These are phyloP conservation scores for Fragaria iinumae DNA, from an alignment of 306 rosid genomes.

Conservation along the genomic window DNA sequence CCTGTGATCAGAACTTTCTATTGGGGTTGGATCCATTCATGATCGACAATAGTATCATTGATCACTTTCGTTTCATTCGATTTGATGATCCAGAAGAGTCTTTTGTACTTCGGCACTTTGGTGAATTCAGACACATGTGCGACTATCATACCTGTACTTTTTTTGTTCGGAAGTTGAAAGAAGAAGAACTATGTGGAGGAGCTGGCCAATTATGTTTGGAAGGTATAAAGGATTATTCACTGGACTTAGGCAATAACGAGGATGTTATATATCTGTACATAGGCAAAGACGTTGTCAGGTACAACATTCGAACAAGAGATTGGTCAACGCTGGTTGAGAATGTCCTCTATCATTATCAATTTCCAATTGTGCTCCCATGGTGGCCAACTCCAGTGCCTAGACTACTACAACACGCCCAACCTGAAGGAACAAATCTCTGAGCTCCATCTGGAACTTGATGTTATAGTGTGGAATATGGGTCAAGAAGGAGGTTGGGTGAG, in stretches of 20 bases:
- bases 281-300: neutral
- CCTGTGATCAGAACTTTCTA: no score
- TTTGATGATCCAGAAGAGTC: neutral
- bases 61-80: neutral
- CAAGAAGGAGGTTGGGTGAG: no score
- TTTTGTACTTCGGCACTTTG: neutral
- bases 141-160: neutral
- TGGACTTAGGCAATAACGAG: neutral
- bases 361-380: neutral
- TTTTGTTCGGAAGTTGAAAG: neutral
- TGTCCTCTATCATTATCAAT: neutral
- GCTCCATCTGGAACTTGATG: neutral
- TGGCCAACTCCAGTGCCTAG: constrained; percentile 5
- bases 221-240: neutral
- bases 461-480: neutral
- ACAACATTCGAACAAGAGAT: neutral
- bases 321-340: neutral
- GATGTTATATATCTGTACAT: neutral
- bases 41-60: no score
- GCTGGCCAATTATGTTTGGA: neutral
- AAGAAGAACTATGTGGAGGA: neutral
- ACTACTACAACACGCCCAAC: neutral
- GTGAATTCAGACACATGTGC: neutral
- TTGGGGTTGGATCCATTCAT: no score
- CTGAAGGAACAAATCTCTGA: neutral